phyloP scores from a whole-genome alignment of 371 early-diverging fungal genomes.

The Sporodiniella umbellata region DNA sequence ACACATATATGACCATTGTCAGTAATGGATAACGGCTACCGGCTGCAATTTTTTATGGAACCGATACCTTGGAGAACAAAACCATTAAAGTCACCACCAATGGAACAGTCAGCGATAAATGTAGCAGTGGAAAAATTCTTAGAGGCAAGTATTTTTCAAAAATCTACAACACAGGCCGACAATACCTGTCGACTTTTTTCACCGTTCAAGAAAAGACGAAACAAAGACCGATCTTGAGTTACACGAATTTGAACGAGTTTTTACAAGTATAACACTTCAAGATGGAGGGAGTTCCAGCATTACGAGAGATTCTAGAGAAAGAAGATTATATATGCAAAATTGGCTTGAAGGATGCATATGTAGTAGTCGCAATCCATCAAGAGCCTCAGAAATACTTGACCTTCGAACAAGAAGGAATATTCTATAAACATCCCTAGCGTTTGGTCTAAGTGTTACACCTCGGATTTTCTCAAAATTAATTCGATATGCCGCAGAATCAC shows the following conservation, averaged over 20 bases:
- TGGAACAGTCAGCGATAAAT: background rate
- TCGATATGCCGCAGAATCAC: slow-evolving; percentile 4
- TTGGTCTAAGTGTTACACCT: slow-evolving; percentile 11
- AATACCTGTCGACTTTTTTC: slow-evolving; percentile 11
- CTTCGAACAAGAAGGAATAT: slow-evolving; percentile 1
- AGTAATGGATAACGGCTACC: slow-evolving; percentile 6
- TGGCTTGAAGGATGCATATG: slow-evolving; percentile 9
- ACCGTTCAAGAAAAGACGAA: slow-evolving; percentile 12
- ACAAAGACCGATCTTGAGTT: slow-evolving; percentile 14
- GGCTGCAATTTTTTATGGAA: background rate
- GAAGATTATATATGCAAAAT: slow-evolving; percentile 1
- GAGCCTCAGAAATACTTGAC: background rate
- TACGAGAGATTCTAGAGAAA: slow-evolving; percentile 4
- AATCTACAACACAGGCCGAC: background rate
- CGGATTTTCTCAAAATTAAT: slow-evolving; percentile 8
- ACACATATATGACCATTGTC: background rate
- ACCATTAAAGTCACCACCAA: background rate
- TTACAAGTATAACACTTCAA: slow-evolving; percentile 15
- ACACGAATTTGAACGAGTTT: slow-evolving; percentile 4
- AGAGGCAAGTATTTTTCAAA: background rate
- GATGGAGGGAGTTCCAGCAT: slow-evolving; percentile 17
- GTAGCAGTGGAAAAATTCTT: slow-evolving; percentile 1
- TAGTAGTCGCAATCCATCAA: slow-evolving; percentile 3
- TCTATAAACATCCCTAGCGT: slow-evolving; percentile 12
- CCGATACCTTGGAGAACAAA: slow-evolving; percentile 1